These are phyloP conservation scores for Debaryomyces sp. DNA, from an alignment of 1,139 yeast genomes.

Conservation along the genomic window DNA sequence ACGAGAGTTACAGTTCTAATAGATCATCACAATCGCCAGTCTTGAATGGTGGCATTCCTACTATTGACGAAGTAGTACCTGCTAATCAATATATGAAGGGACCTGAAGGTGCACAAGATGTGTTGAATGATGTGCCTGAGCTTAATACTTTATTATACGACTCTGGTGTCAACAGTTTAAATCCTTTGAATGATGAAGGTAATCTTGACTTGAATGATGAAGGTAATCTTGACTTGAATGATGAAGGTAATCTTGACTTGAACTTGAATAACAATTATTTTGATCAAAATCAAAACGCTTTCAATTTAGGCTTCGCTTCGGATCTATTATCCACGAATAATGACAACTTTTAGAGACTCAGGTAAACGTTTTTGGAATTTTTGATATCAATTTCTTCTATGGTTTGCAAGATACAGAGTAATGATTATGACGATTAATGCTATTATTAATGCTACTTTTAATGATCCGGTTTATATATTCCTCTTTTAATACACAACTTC, in stretches of 20 bases:
- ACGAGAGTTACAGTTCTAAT: not conserved
- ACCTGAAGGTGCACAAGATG: not conserved
- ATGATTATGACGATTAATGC: not conserved
- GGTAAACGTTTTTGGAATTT: not conserved
- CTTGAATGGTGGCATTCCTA: not conserved
- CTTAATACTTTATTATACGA: conserved; percentile 3
- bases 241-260: conserved; percentile 2
- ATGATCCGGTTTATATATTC: not conserved
- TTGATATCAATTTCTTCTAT: not conserved
- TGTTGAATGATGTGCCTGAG: conserved; percentile 3
- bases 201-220: not conserved
- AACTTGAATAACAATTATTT: conserved; percentile 1
- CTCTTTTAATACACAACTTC: not conserved
- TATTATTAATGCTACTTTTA: not conserved
- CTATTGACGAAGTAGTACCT: conserved; percentile 4
- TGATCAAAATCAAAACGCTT: conserved; percentile 1
- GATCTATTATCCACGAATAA: conserved; percentile 8
- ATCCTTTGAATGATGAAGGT: conserved; percentile 7
- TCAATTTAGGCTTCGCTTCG: conserved; percentile 7
- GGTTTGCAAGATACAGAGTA: not conserved
- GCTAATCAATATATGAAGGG: not conserved
- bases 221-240: too few species aligned
- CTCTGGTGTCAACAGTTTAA: conserved; percentile 4
- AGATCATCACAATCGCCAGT: conserved; percentile 3
- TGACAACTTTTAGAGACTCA: conserved; percentile 4